Conservation (phyloP, 306 rosid genomes). For the Prunus mume region DNA sequence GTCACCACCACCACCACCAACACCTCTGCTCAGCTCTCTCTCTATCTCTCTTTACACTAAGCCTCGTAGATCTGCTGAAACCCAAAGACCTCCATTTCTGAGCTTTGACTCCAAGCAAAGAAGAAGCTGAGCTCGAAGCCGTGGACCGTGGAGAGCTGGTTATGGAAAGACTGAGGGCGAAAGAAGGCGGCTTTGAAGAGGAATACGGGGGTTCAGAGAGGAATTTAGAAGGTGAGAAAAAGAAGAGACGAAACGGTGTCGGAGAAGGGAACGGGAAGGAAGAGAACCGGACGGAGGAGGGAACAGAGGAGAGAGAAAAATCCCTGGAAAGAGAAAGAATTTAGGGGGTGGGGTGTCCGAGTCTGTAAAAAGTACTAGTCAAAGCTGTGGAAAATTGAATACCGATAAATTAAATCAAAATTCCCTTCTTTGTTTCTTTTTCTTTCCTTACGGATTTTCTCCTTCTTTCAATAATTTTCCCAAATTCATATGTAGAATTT, state of each 20-base stretch:
- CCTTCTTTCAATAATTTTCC: not conserved
- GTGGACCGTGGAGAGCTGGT: conserved; percentile 17
- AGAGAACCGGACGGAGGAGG: conserved; percentile 22
- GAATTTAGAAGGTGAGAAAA: conserved; percentile 12
- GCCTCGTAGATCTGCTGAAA: conserved; percentile 53
- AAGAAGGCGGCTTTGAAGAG: not conserved
- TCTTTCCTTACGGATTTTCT: not conserved
- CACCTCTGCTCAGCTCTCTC: conserved; percentile 21
- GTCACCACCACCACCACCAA: conserved; percentile 24
- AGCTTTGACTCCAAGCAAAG: conserved; percentile 25
- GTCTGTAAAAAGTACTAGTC: conserved; percentile 55
- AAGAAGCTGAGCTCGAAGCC: conserved; percentile 4
- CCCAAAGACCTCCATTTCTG: conserved; percentile 37
- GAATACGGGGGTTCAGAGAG: conserved; percentile 1
- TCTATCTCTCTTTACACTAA: conserved; percentile 11
- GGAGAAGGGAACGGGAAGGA: conserved; percentile 28
- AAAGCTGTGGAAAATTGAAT: conserved; percentile 39
- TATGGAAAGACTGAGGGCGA: conserved; percentile 12
- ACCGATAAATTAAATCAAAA: not conserved
- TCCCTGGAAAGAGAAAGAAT: conserved; percentile 37
- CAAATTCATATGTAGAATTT: not conserved
- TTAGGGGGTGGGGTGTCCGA: conserved; percentile 34
- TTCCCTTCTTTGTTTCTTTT: not conserved
- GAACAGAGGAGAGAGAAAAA: conserved; percentile 53
- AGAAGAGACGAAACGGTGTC: conserved; percentile 22